These are phyloP conservation scores for Isoetes engelmannii DNA, from an alignment of 83 land plant genomes.

Conservation along the genomic window DNA sequence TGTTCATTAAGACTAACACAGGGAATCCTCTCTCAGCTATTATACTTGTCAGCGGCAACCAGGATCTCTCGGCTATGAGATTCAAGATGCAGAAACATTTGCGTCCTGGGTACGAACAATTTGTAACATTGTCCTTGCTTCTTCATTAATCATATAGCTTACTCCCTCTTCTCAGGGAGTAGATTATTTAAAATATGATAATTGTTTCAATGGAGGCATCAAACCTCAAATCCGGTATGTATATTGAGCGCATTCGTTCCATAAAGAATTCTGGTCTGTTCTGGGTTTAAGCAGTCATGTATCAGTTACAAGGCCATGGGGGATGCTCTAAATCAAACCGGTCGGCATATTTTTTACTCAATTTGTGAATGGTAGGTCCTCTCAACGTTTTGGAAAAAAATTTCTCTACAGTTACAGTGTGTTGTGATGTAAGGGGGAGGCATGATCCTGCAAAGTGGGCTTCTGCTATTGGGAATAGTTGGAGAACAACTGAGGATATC, in stretches of 20 bases:
- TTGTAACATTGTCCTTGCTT: not conserved
- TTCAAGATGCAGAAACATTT: slow-evolving; percentile 19
- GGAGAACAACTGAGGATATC: slow-evolving; percentile 21
- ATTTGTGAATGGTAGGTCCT: slow-evolving; percentile 19
- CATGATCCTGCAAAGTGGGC: slow-evolving; percentile 20
- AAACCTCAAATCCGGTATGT: slow-evolving; percentile 1
- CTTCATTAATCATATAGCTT: not conserved
- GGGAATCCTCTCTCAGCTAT: not conserved
- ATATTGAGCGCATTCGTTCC: not conserved
- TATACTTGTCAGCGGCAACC: slow-evolving; percentile 16
- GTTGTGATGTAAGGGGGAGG: slow-evolving; percentile 7
- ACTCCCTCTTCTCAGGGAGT: slow-evolving; percentile 2
- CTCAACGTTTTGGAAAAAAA: not conserved
- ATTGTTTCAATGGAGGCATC: slow-evolving; percentile 5
- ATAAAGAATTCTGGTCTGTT: not conserved
- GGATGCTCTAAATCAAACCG: slow-evolving; percentile 16
- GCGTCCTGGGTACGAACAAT: slow-evolving; percentile 17
- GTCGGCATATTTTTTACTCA: slow-evolving; percentile 17
- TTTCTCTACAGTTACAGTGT: not conserved
- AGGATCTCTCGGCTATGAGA: slow-evolving; percentile 22
- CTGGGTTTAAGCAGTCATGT: not conserved
- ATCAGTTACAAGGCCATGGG: slow-evolving; percentile 15
- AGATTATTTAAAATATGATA: slow-evolving; percentile 9
- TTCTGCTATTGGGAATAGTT: slow-evolving; percentile 19
- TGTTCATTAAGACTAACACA: not conserved